Conservation (phyloP, 2,329 filamentous ascomycete species). For the Coniochaeta sp. region DNA sequence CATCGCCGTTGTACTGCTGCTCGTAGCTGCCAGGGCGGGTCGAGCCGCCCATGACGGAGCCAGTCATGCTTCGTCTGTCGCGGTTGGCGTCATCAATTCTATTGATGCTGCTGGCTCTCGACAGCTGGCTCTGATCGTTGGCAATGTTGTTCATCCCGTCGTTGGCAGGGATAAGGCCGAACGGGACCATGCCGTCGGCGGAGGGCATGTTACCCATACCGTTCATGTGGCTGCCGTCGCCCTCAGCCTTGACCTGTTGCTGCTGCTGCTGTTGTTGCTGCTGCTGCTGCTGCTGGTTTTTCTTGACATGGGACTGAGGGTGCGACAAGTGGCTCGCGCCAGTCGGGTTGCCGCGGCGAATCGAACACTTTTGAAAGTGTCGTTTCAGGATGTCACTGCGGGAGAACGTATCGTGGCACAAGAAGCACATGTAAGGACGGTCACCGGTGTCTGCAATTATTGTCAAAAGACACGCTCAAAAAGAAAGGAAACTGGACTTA, state of each 20-base stretch:
- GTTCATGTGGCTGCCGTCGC: slow-evolving; percentile 53
- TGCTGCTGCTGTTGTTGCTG: slow-evolving; percentile 1
- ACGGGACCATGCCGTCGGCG: slow-evolving; percentile 44
- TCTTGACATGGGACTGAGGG: slow-evolving; percentile 82
- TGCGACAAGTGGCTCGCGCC: slow-evolving; percentile 92
- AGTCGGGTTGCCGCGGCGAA: slow-evolving; percentile 90
- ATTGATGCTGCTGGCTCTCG: slow-evolving; percentile 53
- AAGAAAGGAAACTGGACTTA: slow-evolving; percentile 49
- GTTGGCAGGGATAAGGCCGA: slow-evolving; percentile 38
- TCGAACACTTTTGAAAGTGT: slow-evolving; percentile 98
- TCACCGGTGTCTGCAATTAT: slow-evolving; percentile 76
- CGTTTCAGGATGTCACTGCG: slow-evolving; percentile 97
- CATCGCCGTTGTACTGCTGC: slow-evolving; percentile 51
- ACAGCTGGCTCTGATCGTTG: slow-evolving; percentile 55
- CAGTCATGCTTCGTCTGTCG: slow-evolving; percentile 51
- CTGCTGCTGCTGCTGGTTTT: slow-evolving; percentile 32
- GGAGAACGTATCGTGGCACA: slow-evolving; percentile 97
- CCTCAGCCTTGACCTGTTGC: slow-evolving; percentile 23
- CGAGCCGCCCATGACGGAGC: slow-evolving; percentile 41
- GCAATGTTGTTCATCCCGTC: slow-evolving; percentile 54
- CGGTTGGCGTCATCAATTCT: slow-evolving; percentile 47
- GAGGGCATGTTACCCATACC: slow-evolving; percentile 49
- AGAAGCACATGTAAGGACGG: slow-evolving; percentile 94
- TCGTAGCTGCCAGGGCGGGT: slow-evolving; percentile 33
- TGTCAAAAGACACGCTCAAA: slow-evolving; percentile 12